These are phyloP conservation scores for Lactifluus echinatus DNA, from an alignment of 768 basidiomycete genomes.

Conservation along the genomic window DNA sequence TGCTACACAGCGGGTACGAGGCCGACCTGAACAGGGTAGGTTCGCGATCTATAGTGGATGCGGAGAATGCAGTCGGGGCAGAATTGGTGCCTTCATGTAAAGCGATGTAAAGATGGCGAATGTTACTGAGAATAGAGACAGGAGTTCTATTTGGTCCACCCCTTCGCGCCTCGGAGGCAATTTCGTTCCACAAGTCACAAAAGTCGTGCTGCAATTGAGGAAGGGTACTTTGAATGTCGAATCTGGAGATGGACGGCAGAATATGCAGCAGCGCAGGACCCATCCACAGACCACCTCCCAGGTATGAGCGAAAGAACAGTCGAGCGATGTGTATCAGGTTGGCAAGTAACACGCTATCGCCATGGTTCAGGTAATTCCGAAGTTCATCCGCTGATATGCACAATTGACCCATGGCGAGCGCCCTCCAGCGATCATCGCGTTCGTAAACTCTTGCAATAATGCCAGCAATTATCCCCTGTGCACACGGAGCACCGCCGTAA, in stretches of 20 bases:
- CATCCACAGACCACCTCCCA: no score
- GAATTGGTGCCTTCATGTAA: no score
- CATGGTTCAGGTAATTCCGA: background rate
- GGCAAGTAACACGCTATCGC: background rate
- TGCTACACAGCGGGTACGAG: no score
- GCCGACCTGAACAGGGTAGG: no score
- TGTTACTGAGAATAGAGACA: no score
- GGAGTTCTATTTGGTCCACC: no score
- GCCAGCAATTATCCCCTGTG: background rate
- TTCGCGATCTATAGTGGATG: no score
- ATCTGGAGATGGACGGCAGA: background rate
- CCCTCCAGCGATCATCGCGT: background rate
- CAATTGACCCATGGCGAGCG: background rate
- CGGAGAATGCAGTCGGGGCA: no score
- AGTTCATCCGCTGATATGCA: background rate
- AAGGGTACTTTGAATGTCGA: background rate
- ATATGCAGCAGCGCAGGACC: background rate
- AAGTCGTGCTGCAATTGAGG: background rate
- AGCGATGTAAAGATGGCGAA: no score
- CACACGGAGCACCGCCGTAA: background rate
- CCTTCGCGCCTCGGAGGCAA: no score
- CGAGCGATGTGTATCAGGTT: background rate
- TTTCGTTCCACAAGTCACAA: background rate
- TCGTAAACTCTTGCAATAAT: background rate
- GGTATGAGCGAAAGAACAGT: background rate